Conservation (phyloP, 2,329 filamentous ascomycete species). For the Fusarium stilboides region DNA sequence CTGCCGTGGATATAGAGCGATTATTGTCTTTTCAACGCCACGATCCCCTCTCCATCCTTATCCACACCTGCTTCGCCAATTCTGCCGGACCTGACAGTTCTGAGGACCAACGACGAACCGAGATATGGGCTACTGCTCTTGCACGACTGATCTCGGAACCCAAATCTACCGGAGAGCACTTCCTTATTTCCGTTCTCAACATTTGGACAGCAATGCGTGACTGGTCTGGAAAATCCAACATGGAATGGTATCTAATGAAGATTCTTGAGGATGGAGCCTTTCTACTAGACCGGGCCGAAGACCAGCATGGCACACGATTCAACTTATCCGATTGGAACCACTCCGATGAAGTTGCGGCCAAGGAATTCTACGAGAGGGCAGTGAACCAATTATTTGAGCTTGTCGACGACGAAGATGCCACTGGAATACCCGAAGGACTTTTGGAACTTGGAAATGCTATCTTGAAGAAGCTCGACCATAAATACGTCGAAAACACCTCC, state of each 20-base stretch:
- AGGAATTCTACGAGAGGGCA: conserved; percentile 89
- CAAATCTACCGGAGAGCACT: conserved; percentile 82
- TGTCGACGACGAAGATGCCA: conserved; percentile 86
- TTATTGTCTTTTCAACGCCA: conserved; percentile 91
- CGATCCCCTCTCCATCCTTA: conserved; percentile 85
- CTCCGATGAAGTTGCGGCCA: conserved; percentile 85
- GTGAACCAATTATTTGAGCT: conserved; percentile 87
- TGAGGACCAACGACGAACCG: conserved; percentile 84
- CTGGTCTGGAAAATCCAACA: conserved; percentile 90
- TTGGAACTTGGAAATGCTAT: conserved; percentile 89
- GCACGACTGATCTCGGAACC: conserved; percentile 85
- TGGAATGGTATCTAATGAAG: conserved; percentile 96
- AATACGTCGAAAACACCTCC: conserved; percentile 80
- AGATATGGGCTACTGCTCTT: conserved; percentile 90
- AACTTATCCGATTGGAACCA: conserved; percentile 81
- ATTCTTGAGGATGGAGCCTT: conserved; percentile 94
- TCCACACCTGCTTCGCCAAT: conserved; percentile 92
- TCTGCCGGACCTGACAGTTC: conserved; percentile 85
- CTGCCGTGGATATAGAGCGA: conserved; percentile 80
- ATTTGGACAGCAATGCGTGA: conserved; percentile 89
- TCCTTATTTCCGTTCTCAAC: conserved; percentile 87
- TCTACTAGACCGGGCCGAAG: conserved; percentile 86
- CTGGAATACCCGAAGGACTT: conserved; percentile 88
- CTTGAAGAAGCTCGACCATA: conserved; percentile 80
- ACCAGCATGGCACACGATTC: conserved; percentile 79